These are phyloP conservation scores for Dissophora ornata DNA, from an alignment of 192 early-diverging fungal genomes.

Conservation along the genomic window DNA sequence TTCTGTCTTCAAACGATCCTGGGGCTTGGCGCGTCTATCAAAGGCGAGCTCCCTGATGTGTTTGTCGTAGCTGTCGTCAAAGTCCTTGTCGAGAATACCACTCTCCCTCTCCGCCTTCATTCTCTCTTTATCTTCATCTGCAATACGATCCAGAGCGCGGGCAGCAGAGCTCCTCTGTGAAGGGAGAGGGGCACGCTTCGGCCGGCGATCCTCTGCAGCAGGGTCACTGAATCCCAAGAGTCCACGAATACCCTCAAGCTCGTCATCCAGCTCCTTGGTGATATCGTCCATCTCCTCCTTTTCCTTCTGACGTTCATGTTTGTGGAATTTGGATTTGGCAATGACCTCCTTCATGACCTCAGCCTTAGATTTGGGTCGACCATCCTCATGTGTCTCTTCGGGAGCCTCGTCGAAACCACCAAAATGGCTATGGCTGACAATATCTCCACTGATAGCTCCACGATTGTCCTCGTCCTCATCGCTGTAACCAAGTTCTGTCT, in stretches of 20 bases:
- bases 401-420: slow-evolving; percentile 85
- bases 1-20: slow-evolving; percentile 94
- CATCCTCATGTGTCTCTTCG: slow-evolving; percentile 49
- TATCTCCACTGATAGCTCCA: slow-evolving; percentile 72
- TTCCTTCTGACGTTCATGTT: slow-evolving; percentile 89
- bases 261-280: slow-evolving; percentile 87
- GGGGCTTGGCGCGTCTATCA: slow-evolving; percentile 87
- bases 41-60: slow-evolving; percentile 83
- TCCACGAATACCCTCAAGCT: slow-evolving; percentile 84
- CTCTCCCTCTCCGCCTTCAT: slow-evolving; percentile 34
- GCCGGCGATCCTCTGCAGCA: slow-evolving; percentile 47
- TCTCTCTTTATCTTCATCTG: slow-evolving; percentile 50
- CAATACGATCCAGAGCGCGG: slow-evolving; percentile 46
- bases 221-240: slow-evolving; percentile 61
- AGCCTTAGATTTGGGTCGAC: slow-evolving; percentile 83
- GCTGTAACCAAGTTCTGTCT: slow-evolving; percentile 66
- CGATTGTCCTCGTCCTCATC: slow-evolving; percentile 70
- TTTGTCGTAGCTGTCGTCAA: slow-evolving; percentile 83
- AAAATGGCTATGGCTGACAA: slow-evolving; percentile 84
- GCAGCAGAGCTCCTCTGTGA: slow-evolving; percentile 52
- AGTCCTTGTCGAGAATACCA: slow-evolving; percentile 51
- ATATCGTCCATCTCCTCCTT: slow-evolving; percentile 89
- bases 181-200: slow-evolving; percentile 60
- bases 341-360: slow-evolving; percentile 99
- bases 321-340: slow-evolving; percentile 96